Evolutionary conservation across 2,329 filamentous ascomycete genomes (phyloP), one percentile per base, ranked within the genome.

Genomic region (Phyllosticta citrichinensis): DNA sequence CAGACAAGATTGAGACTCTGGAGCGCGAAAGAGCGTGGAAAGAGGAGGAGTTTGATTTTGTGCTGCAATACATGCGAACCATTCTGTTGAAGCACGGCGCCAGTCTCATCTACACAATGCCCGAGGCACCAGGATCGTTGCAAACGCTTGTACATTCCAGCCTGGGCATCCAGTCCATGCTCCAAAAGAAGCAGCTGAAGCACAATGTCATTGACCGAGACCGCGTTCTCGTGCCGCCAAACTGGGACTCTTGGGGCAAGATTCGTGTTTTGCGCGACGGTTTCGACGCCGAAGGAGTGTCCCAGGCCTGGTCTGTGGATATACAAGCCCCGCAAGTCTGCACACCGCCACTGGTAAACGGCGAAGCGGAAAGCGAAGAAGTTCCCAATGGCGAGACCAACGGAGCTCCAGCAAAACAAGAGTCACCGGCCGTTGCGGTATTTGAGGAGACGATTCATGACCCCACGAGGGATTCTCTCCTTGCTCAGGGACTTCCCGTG

Each of bases 211-310:
- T 95, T 66, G 94, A 94, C 75, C 83, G 93, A 63, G 92, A 96
- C 73, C 95, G 95, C 79, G 92, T 99, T 60, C 81, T 97, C 5
- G 89, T 99, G 0, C 93, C 93, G 1, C 88, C 92, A 17, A 97
- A 97, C 73, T 99, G 94, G 94, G 94, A 99, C 74, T 97, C 92
- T 0, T 97, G 91, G 89, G 92, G 91, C 63, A 99, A 97, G 76
- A 97, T 99, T 63, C 83, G 93, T 52, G 91, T 97, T 53, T 79
- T 97, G 27, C 85, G 91, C 59, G 94, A 96, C 70, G 89, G 87
- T 0, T 97, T 97, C 68, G 91, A 97, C 66, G 89, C 95, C 22
- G 94, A 99, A 77, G 83, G 83, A 14, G 81, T 96, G 52, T 94
- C 90, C 67, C 83, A 86, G 62, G 89, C 87, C 56, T 99, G 94